Evolutionary conservation across 257 asterid genomes (phyloP).

Genomic region (Haberlea rhodopensis): DNA sequence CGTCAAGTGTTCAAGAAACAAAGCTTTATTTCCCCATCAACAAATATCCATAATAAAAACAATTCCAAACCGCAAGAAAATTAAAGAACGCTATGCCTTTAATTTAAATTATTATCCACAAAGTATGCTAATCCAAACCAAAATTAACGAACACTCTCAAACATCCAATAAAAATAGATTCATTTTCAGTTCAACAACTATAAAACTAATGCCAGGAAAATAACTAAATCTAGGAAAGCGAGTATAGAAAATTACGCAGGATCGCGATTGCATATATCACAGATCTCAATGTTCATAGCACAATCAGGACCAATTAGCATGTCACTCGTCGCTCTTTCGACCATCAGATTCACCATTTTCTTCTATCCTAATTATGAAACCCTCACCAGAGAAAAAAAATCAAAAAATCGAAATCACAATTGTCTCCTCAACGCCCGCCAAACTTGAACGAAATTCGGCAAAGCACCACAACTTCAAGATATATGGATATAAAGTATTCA

Average conservation of each 20-base stretch:
- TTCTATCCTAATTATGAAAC: slow-evolving; percentile 30
- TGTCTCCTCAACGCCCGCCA: slow-evolving; percentile 25
- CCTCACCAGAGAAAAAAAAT: slow-evolving; percentile 22
- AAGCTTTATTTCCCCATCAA: too few species aligned
- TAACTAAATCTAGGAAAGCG: neutral
- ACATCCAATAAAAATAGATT: too few species aligned
- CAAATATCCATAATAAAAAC: too few species aligned
- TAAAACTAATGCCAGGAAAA: neutral
- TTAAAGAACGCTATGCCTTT: too few species aligned
- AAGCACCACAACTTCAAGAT: slow-evolving; percentile 19
- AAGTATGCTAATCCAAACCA: neutral
- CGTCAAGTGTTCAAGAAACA: too few species aligned
- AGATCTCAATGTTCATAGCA: slow-evolving; percentile 99
- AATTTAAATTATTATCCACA: neutral
- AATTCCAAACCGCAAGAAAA: too few species aligned
- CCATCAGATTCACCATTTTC: slow-evolving; percentile 88
- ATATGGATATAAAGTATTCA: slow-evolving; percentile 1
- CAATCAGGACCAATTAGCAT: slow-evolving; percentile 99
- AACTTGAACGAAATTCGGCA: neutral
- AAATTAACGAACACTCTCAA: neutral
- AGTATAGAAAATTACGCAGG: slow-evolving; percentile 62
- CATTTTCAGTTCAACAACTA: neutral
- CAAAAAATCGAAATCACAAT: neutral
- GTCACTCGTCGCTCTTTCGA: slow-evolving; percentile 93
- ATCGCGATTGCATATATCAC: slow-evolving; percentile 94